phyloP scores from a whole-genome alignment of 2,329 filamentous ascomycete genomes.

The Purpureocillium lavendulum region DNA sequence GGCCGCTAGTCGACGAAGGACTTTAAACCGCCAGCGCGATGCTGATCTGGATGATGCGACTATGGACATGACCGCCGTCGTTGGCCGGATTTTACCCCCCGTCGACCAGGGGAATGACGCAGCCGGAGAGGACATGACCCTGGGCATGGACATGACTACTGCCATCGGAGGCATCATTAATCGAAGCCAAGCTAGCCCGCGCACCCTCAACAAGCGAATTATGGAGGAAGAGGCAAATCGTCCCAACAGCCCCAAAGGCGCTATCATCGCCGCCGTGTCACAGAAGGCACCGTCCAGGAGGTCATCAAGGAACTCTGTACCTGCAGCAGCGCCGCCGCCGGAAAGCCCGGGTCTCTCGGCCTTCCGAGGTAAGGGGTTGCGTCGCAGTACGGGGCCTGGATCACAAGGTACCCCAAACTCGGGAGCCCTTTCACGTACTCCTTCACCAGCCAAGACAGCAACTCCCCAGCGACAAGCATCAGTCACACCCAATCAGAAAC shows the following conservation, averaged over 20 bases:
- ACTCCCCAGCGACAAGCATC: constrained; percentile 8
- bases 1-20: constrained; percentile 12
- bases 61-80: constrained; percentile 48
- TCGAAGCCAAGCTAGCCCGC: constrained; percentile 18
- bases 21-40: constrained; percentile 22
- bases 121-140: constrained; percentile 25
- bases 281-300: constrained; percentile 12
- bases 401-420: constrained; percentile 14
- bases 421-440: constrained; percentile 10
- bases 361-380: constrained; percentile 40
- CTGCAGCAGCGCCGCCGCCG: constrained; percentile 24
- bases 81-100: constrained; percentile 43
- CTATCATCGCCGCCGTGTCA: constrained; percentile 18
- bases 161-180: constrained; percentile 54
- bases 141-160: constrained; percentile 61
- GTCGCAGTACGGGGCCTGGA: constrained; percentile 34
- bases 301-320: constrained; percentile 12
- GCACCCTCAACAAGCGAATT: constrained; percentile 39
- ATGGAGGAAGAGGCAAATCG: constrained; percentile 51
- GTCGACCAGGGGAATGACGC: constrained; percentile 21
- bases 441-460: constrained; percentile 14
- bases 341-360: constrained; percentile 47
- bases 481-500: not conserved
- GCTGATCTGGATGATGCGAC: constrained; percentile 21
- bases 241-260: constrained; percentile 34